Evolutionary conservation across 2,329 filamentous ascomycete species (phyloP).

Genomic region (Fusarium sp.): DNA sequence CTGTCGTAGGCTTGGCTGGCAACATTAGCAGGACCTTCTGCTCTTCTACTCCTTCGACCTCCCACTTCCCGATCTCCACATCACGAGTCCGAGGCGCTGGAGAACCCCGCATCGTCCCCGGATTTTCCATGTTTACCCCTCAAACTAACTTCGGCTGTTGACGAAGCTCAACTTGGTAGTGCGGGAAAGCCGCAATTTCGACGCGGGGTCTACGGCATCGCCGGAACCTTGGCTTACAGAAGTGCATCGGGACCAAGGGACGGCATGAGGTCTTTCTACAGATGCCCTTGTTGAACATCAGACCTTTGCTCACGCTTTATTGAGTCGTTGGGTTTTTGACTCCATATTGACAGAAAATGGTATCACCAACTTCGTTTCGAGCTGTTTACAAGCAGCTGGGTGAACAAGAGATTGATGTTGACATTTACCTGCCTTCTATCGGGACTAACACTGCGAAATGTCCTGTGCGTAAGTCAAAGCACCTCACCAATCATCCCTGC

Average conservation of each 20-base stretch:
- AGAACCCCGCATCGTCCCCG: not conserved
- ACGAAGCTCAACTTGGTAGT: not conserved
- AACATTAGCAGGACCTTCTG: not conserved
- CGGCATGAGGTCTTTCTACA: not conserved
- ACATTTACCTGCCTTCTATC: not conserved
- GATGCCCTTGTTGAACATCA: not conserved
- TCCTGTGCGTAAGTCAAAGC: not conserved
- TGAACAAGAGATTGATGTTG: not conserved
- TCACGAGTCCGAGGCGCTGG: not conserved
- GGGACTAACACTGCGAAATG: fast-evolving
- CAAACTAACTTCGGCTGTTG: not conserved
- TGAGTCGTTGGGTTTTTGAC: not conserved
- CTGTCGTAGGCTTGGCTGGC: not conserved
- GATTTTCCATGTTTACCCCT: not conserved
- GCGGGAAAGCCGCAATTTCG: not conserved
- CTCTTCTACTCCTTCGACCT: not conserved
- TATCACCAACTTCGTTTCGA: not conserved
- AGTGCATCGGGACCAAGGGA: not conserved
- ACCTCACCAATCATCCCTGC: fast-evolving
- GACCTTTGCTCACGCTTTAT: not conserved
- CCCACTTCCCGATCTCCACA: not conserved
- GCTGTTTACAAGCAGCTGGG: not conserved
- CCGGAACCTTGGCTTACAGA: not conserved
- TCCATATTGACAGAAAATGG: not conserved
- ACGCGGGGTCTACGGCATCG: not conserved